Evolutionary conservation across 2,329 filamentous ascomycete genomes (phyloP).

Genomic region (Talaromyces funiculosus): DNA sequence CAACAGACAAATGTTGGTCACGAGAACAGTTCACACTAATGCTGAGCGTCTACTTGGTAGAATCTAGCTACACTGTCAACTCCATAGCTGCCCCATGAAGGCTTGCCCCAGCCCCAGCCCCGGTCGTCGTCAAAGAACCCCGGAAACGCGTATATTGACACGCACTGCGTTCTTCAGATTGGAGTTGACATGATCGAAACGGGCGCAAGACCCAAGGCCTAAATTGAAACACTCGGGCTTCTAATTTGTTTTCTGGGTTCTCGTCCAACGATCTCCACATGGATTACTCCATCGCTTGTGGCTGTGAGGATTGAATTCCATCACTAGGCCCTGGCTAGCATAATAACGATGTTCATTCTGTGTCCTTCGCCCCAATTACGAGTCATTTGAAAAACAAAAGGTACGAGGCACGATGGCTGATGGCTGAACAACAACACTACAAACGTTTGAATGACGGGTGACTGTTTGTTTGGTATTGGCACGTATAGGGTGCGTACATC

Average conservation of each 20-base stretch:
- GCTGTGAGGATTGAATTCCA: not conserved
- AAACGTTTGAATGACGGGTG: not conserved
- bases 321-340: not conserved
- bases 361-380: not conserved
- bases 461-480: not conserved
- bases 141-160: not conserved
- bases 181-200: not conserved
- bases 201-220: too few relatives aligned
- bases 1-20: not conserved
- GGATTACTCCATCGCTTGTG: not conserved
- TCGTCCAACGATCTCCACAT: not conserved
- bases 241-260: not conserved
- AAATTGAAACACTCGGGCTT: not conserved
- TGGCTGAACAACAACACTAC: not conserved
- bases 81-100: not conserved
- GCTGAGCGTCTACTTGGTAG: not conserved
- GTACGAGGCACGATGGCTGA: not conserved
- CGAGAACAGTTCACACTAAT: not conserved
- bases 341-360: not conserved
- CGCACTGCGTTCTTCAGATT: not conserved
- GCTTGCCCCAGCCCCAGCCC: not conserved
- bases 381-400: not conserved
- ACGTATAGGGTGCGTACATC: not conserved
- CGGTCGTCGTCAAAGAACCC: not conserved
- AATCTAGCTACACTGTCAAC: not conserved